Evolutionary conservation across 2,329 filamentous ascomycete genomes (phyloP), one percentile per base, ranked within the genome.

Genomic region (Dendryphion nanum): DNA sequence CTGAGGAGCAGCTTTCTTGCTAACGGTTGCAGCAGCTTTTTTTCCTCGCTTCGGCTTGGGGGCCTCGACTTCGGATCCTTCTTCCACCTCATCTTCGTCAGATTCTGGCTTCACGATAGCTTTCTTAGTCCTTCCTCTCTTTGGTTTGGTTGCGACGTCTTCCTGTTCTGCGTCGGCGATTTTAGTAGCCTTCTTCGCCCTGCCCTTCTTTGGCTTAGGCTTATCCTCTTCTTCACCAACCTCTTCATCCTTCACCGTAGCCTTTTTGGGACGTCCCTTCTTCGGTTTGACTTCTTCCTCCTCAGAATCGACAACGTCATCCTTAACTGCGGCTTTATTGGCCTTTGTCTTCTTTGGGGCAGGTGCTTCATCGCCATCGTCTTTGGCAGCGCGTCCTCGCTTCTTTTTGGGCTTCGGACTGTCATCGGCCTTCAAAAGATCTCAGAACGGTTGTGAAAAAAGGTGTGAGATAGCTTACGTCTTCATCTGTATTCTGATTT

Each of bases 321-420:
- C 29, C 16, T 38, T 21, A 14, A 32, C 26, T n/a, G 18, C 13
- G 8, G 42, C 40, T 12, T 41, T 41, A 5, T 45, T 32, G 2
- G 24, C 39, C 5, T 38, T 19, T 14, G n/a, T 18, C 35, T 35
- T 35, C 24, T 48, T 48, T 5, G 44, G 35, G 20, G 38, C 20
- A 14, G 38, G 16, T 6, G 37, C 35, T 1, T 35, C 38, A 18
- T 47, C 53, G 41, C 55, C 54, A 18, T 37, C 38, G 10, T 37
- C 26, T 23, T 41, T 41, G 19, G 30, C 39, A 24, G 44, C 46
- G 37, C 63, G 63, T 8, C 53, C 53, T 35, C 63, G 63, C 55
- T 71, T 72, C 57, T 69, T 69, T 57, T 71, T 72, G 14, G 66
- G 53, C 26, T 61, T 57, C 8, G 54, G 50, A 40, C 64, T 65